Conservation (phyloP, 1,284 basidiomycete genomes). For the Dichomitus squalens region DNA sequence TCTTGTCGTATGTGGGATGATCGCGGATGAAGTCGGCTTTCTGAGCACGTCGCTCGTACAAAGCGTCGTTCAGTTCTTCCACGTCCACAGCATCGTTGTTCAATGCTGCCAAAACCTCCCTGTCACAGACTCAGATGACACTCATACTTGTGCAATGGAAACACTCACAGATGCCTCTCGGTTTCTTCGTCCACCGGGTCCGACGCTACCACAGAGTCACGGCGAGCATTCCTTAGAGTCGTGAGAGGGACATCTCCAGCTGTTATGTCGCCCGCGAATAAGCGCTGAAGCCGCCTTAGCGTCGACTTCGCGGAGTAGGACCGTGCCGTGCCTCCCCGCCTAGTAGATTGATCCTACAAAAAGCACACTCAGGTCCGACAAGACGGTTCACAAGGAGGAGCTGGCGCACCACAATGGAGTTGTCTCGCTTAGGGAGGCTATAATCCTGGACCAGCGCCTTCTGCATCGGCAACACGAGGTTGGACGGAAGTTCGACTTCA, state of each 20-base stretch:
- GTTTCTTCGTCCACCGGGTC: slow-evolving; percentile 61
- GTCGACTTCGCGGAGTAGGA: slow-evolving; percentile 63
- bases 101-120: slow-evolving; percentile 67
- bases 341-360: slow-evolving; percentile 16
- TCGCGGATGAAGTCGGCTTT: slow-evolving; percentile 88
- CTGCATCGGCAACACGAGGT: slow-evolving; percentile 76
- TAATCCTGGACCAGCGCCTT: slow-evolving; percentile 73
- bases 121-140: slow-evolving; percentile 29
- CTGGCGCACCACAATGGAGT: slow-evolving; percentile 9
- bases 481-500: slow-evolving; percentile 72
- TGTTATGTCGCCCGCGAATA: slow-evolving; percentile 66
- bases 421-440: slow-evolving; percentile 42
- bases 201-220: slow-evolving; percentile 43
- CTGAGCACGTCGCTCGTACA: slow-evolving; percentile 77
- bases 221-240: slow-evolving; percentile 49
- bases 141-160: background rate
- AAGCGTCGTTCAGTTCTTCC: slow-evolving; percentile 60
- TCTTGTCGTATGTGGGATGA: slow-evolving; percentile 90
- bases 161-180: slow-evolving; percentile 69
- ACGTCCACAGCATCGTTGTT: slow-evolving; percentile 50
- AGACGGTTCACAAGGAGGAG: background rate
- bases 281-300: slow-evolving; percentile 58
- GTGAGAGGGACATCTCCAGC: slow-evolving; percentile 65
- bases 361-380: background rate
- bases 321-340: slow-evolving; percentile 33